Percentiles rank a stretch among this genome's conserved stretches.
Evolutionary conservation across 768 basidiomycete species (phyloP).

Genomic region (Tulasnella sp.): DNA sequence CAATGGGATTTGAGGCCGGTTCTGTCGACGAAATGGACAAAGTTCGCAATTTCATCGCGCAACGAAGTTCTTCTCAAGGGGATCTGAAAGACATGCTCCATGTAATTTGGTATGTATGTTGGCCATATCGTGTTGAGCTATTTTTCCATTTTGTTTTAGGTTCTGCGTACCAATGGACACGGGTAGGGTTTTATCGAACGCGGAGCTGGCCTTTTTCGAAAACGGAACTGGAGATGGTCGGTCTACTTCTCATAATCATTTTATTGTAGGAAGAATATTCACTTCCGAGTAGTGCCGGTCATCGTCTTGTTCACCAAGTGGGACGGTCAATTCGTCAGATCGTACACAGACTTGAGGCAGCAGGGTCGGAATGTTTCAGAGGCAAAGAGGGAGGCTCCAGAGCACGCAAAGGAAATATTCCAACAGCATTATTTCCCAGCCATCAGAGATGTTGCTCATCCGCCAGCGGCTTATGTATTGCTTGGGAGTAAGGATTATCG

Average conservation of each 20-base stretch:
- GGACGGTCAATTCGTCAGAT: background rate
- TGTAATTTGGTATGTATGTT: background rate
- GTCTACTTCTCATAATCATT: background rate
- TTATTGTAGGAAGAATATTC: background rate
- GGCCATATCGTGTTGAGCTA: too few species aligned
- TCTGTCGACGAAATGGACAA: background rate
- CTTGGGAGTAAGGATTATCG: background rate
- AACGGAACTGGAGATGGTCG: background rate
- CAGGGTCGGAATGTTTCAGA: background rate
- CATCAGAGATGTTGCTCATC: background rate
- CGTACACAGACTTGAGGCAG: background rate
- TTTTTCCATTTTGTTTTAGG: background rate
- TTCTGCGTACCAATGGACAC: background rate
- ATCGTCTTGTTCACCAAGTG: background rate
- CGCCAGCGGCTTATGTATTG: background rate
- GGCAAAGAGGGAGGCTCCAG: background rate
- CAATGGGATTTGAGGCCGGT: background rate
- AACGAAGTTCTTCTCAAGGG: too few species aligned
- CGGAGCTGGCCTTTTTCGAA: background rate
- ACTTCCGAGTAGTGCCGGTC: background rate
- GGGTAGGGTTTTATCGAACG: background rate
- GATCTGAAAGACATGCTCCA: background rate
- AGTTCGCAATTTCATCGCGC: background rate
- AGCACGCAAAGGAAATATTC: background rate
- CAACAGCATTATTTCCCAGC: background rate